Conservation (phyloP, 148 eudicot genomes). For the Amaranthus hypochondriacus region DNA sequence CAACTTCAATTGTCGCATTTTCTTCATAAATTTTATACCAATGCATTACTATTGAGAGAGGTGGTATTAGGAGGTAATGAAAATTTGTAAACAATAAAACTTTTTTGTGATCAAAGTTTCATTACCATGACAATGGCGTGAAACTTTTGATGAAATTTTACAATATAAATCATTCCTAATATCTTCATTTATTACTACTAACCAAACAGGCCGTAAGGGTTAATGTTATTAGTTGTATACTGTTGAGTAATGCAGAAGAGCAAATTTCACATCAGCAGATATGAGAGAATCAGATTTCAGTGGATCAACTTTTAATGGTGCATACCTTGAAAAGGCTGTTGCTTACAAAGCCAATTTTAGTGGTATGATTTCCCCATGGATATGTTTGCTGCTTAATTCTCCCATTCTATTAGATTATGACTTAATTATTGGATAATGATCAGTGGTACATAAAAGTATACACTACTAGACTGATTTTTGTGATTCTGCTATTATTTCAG, state of each 20-base stretch:
- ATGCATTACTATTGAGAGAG: no score
- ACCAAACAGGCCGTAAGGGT: no score
- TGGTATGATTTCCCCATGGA: conserved; percentile 34
- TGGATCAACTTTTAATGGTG: conserved; percentile 97
- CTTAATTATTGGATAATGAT: not conserved
- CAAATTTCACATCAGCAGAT: conserved; percentile 93
- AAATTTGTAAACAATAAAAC: no score
- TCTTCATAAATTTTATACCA: no score
- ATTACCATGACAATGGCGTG: no score
- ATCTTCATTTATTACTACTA: no score
- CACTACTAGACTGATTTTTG: not conserved
- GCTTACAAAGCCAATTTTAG: conserved; percentile 92
- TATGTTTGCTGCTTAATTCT: not conserved
- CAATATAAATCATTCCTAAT: no score
- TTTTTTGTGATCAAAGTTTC: no score
- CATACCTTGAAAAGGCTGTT: conserved; percentile 97
- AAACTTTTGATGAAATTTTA: no score
- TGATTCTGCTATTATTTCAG: conserved; percentile 29
- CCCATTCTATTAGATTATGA: not conserved
- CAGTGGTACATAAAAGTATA: not conserved
- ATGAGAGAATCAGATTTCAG: conserved; percentile 99
- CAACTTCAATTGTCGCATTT: no score
- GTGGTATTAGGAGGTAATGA: no score
- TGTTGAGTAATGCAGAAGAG: conserved; percentile 54
- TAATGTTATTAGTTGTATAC: not conserved